Evolutionary conservation across 805 yeast genomes (phyloP), one percentile per base, ranked within the genome.

Genomic region (Metschnikowia cerradonensis): DNA sequence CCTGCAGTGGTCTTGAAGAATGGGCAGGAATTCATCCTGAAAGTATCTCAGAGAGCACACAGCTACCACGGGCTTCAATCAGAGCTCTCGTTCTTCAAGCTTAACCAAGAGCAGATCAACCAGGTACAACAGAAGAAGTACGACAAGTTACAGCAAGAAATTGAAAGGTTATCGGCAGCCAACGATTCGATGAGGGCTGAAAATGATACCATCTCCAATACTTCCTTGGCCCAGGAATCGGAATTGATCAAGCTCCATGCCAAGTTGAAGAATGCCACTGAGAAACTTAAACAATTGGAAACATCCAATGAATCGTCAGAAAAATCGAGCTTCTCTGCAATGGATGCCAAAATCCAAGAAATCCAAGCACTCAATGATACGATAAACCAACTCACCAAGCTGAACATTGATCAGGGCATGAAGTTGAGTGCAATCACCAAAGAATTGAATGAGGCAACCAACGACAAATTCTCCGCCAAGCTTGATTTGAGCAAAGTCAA

Each of bases 351-450:
- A 31, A 69, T 67, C 32, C 62, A 59, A 20, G 68, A 66, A 41
- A 55, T 66, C n/a, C 52, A 57, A 20, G 60, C 58, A 19, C 61
- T 67, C 32, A 67, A 64, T 41, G 70, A 65, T 26, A 49, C 64
- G 6, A 55, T 68, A 6, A 63, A 63, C 48, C 55, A 58, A 32
- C 63, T 72, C 42, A 66, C 75, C 1, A 57, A 59, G 36, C 58
- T 66, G 8, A 73, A 70, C 51, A 65, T 73, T 8, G 76, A 70
- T 8, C 70, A 67, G 48, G 70, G 67, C 36, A 67, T 64, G 53
- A 64, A 62, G 50, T 52, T 72, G 19, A 70, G 67, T 50, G 67
- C 71, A 49, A 50, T 72, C 33, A 65, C 69, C 1, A 67, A 66
- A 43, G 70, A 71, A 45, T 50, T 72, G 41, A 73, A 71, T 52